Percentiles rank a stretch among this genome's conserved stretches.
Evolutionary conservation across 2,329 filamentous ascomycete species (phyloP).

Genomic region (Torrubiellomyces zombiae): DNA sequence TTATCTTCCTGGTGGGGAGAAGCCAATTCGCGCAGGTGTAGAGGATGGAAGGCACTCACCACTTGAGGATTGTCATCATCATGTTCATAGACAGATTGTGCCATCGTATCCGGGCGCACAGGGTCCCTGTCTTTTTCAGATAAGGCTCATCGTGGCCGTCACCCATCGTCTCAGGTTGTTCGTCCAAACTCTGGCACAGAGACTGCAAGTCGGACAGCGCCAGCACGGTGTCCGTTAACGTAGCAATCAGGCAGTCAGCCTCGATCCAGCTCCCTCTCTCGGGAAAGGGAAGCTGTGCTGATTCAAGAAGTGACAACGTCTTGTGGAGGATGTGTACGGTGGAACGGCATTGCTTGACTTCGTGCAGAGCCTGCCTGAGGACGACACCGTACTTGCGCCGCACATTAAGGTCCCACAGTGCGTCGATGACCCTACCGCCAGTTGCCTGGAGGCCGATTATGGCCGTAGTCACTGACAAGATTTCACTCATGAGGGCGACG

Average conservation of each 20-base stretch:
- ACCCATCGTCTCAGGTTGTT: slow-evolving; percentile 3
- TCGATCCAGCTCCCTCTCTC: slow-evolving; percentile 19
- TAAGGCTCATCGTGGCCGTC: slow-evolving; percentile 2
- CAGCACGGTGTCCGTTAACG: slow-evolving; percentile 18
- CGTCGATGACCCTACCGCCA: slow-evolving; percentile 16
- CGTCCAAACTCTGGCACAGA: slow-evolving; percentile 8
- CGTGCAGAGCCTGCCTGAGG: slow-evolving; percentile 16
- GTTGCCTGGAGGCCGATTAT: slow-evolving; percentile 20
- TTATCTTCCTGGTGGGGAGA: too few relatives aligned
- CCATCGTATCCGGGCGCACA: slow-evolving; percentile 18
- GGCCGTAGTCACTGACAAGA: slow-evolving; percentile 18
- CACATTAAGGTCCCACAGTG: slow-evolving; percentile 17
- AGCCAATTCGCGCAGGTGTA: neutral
- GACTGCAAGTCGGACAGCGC: slow-evolving; percentile 17
- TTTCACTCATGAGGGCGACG: slow-evolving; percentile 7
- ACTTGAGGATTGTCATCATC: slow-evolving; percentile 22
- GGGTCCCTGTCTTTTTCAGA: slow-evolving; percentile 11
- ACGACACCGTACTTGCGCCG: slow-evolving; percentile 9
- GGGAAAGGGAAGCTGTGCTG: slow-evolving; percentile 16
- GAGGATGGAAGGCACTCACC: slow-evolving; percentile 10
- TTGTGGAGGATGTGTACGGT: slow-evolving; percentile 20
- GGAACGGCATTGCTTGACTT: slow-evolving; percentile 20
- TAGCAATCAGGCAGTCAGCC: slow-evolving; percentile 17
- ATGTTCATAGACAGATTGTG: slow-evolving; percentile 22
- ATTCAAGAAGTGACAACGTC: slow-evolving; percentile 16